phyloP scores from a whole-genome alignment of 345 rosid genomes.

The Aquilaria sinensis region DNA sequence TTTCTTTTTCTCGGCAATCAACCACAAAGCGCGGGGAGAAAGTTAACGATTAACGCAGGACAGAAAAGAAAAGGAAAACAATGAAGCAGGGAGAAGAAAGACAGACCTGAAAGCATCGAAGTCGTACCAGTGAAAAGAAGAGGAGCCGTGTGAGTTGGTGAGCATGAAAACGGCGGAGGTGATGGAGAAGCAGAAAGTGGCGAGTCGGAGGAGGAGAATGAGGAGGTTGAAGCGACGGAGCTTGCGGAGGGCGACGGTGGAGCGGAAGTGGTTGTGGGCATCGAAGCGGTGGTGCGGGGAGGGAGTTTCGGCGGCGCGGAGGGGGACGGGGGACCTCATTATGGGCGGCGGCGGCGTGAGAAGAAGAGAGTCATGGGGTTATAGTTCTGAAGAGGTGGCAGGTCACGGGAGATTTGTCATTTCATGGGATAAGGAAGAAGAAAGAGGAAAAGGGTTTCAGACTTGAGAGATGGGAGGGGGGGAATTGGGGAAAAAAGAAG shows the following conservation, averaged over 20 bases:
- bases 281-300: slow-evolving; percentile 32
- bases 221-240: slow-evolving; percentile 78
- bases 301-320: slow-evolving; percentile 59
- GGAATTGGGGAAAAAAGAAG: slow-evolving; percentile 1
- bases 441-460: slow-evolving; percentile 6
- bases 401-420: slow-evolving; percentile 12
- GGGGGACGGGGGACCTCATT: slow-evolving; percentile 69
- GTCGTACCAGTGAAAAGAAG: slow-evolving; percentile 69
- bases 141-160: slow-evolving; percentile 60
- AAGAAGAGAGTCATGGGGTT: slow-evolving; percentile 29
- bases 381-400: slow-evolving; percentile 14
- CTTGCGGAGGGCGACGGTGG: slow-evolving; percentile 68
- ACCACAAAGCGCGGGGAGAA: too few relatives aligned
- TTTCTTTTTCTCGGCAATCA: too few relatives aligned
- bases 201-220: slow-evolving; percentile 61
- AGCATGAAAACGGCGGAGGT: slow-evolving; percentile 84
- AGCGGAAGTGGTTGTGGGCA: slow-evolving; percentile 49
- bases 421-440: slow-evolving; percentile 10
- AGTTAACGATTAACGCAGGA: too few relatives aligned
- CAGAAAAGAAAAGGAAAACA: neutral
- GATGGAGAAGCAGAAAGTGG: slow-evolving; percentile 75
- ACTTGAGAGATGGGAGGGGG: slow-evolving; percentile 2
- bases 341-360: slow-evolving; percentile 9
- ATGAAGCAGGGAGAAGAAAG: neutral
- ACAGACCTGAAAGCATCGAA: slow-evolving; percentile 87